Base-by-base conservation (phyloP, 1,284 basidiomycete genomes). In the Sparassis latifolia region DNA sequence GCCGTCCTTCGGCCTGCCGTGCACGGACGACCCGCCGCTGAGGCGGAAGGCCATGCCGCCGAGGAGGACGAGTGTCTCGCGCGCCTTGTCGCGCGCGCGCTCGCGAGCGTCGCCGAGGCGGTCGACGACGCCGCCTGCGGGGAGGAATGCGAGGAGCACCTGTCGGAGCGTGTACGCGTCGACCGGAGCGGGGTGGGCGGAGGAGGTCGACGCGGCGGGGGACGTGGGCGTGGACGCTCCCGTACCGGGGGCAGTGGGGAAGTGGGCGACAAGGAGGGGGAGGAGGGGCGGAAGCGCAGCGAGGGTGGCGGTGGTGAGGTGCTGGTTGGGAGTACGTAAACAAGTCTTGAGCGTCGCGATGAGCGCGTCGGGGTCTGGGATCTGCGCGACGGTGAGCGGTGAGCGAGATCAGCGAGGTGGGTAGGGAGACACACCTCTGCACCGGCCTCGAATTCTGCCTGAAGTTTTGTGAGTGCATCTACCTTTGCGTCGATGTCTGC, bases 41-140 rank as follows among this genome's bases (percentile, higher is more conserved):
- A 77, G 74, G 31, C 83, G 79, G 66, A 87, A 86, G 4, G 88
- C 86, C 51, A 84, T 74, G 39, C 81, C 80, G 51, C 84, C 86
- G 42, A 92, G 72, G 52, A 84, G 72, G 43, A 88, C 80, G 31
- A 94, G 67, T 7, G 80, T 78, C 60, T 89, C 86, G 40, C 86
- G 79, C 31, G 92, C 92, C 57, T 84, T 87, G 37, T 83, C 75
- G 52, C 91, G 77, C 30, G 84, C 73, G 52, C 76, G 78, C 62
- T 92, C 89, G 59, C 84, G 76, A 42, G 67, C 79, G 65, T 95
- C 92, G 31, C 89, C 90, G 10, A 95, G 77, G 49, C 87, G 82
- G 60, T 94, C 92, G 54, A 94, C 74, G 33, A 92, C 72, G 40
- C 88, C 88, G 46, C 86, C 86, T 2, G 82, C 61, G 29, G 86